Base-by-base conservation (phyloP, 2,329 filamentous ascomycete genomes). In the Pestalotiopsis fici region DNA sequence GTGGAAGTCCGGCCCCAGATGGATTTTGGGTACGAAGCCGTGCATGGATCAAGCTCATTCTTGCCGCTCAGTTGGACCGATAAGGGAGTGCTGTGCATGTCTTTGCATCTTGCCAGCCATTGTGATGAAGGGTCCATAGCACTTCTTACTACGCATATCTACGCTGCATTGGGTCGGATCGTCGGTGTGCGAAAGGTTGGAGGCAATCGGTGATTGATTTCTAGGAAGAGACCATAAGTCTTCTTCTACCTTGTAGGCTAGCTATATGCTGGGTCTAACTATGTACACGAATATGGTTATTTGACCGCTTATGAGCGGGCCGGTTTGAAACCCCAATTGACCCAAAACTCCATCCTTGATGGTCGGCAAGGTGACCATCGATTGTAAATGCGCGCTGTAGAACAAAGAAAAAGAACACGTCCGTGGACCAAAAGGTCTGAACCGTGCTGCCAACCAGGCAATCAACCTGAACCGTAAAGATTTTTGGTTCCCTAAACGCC, bases 361-460 rank as follows among this genome's bases (percentile, higher is more conserved):
- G 64, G 64, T 61, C 39, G 27, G 27, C 55, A 65, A n/a, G 6
- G 63, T 50, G 64, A 66, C 64, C 64, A 35, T 61, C 35, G 23
- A 43, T n/a, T 56, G 64, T 66, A 66, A 66, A 66, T 66, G 64
- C 64, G 64, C 64, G 64, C 64, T 66, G 11, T 43, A 31, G 55
- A 57, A 25, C 23, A 57, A 59, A 28, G 43, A 64, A 31, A 64
- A 55, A 39, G 5, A 18, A 31, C 2, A 15, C n/a, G 7, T 31
- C 15, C 27, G 13, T 6, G 28, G 25, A 55, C 11, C 35, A 3
- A 25, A 55, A 12, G 12, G 2, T 23, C 62, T n/a, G 18, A 54
- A 56, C 39, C 62, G 21, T 21, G 60, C 31, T 55, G 47, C 47
- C 21, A 35, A n/a, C 25, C 62, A 6, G 47, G 31, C 28, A 57